phyloP scores from a whole-genome alignment of 208 protist genomes.

The Leishmania braziliensis region DNA sequence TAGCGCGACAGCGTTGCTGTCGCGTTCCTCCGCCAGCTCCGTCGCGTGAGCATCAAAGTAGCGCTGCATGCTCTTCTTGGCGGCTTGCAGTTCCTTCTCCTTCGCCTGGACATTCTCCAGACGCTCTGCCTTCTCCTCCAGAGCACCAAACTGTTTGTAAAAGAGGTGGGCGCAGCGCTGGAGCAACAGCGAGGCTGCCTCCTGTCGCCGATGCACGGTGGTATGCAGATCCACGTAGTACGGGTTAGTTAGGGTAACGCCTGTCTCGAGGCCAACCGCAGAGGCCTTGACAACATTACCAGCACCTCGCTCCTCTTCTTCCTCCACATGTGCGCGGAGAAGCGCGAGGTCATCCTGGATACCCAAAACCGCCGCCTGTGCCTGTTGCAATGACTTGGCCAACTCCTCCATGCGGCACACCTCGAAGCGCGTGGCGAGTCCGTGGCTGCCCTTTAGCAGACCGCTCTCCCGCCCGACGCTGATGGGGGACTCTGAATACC shows the following conservation, averaged over 20 bases:
- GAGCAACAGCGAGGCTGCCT: conserved; percentile 42
- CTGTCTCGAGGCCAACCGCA: not conserved
- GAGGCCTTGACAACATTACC: not conserved
- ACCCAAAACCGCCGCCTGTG: conserved; percentile 41
- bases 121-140: conserved; percentile 32
- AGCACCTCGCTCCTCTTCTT: not conserved
- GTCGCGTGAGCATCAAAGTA: conserved; percentile 56
- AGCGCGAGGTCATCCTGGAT: conserved; percentile 40
- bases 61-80: conserved; percentile 57
- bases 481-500: not conserved
- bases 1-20: conserved; percentile 21
- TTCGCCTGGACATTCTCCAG: conserved; percentile 34
- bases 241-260: conserved; percentile 1
- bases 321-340: conserved; percentile 31
- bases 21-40: conserved; percentile 27
- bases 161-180: conserved; percentile 35
- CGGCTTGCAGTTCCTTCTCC: conserved; percentile 38
- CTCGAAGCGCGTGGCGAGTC: not conserved
- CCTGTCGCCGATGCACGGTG: conserved; percentile 43
- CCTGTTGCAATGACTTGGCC: conserved; percentile 37
- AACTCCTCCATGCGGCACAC: conserved; percentile 44
- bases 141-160: conserved; percentile 27
- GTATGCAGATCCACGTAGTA: conserved; percentile 30
- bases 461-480: not conserved
- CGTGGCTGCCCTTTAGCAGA: not conserved